Conservation (phyloP, 2,329 filamentous ascomycete genomes). For the Fusarium brachygibbosum region DNA sequence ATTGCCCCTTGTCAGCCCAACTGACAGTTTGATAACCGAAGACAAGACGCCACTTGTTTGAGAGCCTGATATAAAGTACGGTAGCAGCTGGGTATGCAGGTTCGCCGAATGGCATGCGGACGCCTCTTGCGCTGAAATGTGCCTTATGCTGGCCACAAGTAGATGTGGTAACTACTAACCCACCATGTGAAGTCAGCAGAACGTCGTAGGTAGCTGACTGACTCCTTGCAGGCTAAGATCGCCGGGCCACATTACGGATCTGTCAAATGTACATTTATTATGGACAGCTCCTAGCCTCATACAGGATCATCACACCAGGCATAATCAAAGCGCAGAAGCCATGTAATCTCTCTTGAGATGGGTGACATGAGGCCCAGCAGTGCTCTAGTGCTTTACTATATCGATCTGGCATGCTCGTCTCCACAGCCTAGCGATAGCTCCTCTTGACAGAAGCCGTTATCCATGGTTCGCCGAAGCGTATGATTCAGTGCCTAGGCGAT, state of each 20-base stretch:
- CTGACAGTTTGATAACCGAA: constrained; percentile 43
- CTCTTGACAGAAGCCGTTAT: not conserved
- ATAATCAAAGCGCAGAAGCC: constrained; percentile 1
- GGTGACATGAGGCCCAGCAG: not conserved
- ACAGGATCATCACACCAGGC: not conserved
- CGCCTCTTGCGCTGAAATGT: not conserved
- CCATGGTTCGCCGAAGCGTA: not conserved
- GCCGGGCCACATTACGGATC: not conserved
- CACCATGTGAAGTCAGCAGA: not conserved
- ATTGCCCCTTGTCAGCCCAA: constrained; percentile 15
- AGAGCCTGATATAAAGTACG: not conserved
- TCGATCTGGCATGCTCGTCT: not conserved
- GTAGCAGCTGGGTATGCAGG: constrained; percentile 1
- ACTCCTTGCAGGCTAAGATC: not conserved
- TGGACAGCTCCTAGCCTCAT: constrained; percentile 1
- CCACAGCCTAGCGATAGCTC: not conserved
- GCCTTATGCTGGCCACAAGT: not conserved
- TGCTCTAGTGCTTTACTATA: not conserved
- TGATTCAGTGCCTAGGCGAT: not conserved
- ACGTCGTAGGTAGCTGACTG: not conserved
- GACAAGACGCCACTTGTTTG: constrained; percentile 40
- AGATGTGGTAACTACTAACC: not conserved
- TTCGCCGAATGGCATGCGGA: constrained; percentile 23
- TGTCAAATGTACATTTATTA: not conserved
- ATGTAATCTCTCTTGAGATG: constrained; percentile 3